phyloP scores from a whole-genome alignment of 2,329 filamentous ascomycete species.

The Arthrinium phaeospermum region DNA sequence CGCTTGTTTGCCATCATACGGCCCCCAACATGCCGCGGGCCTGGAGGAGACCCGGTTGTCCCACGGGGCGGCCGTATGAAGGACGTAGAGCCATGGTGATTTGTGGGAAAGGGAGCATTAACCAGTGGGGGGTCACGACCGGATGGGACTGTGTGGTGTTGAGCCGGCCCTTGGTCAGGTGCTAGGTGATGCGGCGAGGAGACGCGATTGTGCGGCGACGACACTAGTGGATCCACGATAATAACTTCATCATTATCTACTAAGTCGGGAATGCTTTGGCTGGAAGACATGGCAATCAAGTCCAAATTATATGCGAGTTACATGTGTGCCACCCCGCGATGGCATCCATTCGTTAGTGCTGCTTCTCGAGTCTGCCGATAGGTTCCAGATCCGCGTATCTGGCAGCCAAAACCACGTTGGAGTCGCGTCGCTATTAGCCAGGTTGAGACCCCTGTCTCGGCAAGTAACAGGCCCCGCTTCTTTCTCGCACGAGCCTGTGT shows the following conservation, averaged over 20 bases:
- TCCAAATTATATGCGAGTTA: neutral
- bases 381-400: neutral
- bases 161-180: neutral
- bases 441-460: neutral
- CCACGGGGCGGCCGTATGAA: neutral
- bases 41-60: neutral
- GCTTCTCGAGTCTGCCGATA: neutral
- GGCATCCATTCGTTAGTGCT: neutral
- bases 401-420: neutral
- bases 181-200: neutral
- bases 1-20: too few species aligned
- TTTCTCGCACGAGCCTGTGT: neutral
- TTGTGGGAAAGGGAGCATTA: neutral
- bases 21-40: too few species aligned
- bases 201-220: neutral
- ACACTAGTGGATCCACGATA: neutral
- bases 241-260: neutral
- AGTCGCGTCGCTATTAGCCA: neutral
- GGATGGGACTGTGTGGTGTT: neutral
- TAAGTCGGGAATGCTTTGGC: neutral
- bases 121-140: neutral
- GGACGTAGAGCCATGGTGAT: neutral
- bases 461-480: neutral
- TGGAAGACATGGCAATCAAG: slow-evolving; percentile 4
- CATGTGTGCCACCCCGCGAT: neutral